Percentiles rank a stretch among this genome's conserved stretches.
Conservation (phyloP, 805 yeast species). For the Kodamaea kakaduensis region DNA sequence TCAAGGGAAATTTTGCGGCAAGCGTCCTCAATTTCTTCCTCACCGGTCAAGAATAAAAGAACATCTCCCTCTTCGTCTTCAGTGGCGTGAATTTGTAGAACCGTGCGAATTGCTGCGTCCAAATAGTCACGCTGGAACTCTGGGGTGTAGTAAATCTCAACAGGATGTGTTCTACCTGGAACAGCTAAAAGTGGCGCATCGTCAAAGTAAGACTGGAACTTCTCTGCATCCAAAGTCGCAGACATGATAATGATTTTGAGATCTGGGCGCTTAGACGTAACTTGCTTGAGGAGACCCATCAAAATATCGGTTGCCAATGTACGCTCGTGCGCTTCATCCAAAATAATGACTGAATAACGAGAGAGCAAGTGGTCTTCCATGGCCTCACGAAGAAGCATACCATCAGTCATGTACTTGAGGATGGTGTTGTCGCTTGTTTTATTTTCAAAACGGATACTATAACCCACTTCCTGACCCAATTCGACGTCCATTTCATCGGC, state of each 20-base stretch:
- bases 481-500: slow-evolving; percentile 96
- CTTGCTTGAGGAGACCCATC: slow-evolving; percentile 90
- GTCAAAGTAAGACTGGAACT: slow-evolving; percentile 84
- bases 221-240: slow-evolving; percentile 95
- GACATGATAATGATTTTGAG: slow-evolving; percentile 93
- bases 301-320: slow-evolving; percentile 94
- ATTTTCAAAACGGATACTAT: slow-evolving; percentile 90
- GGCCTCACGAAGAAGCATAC: slow-evolving; percentile 95
- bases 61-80: slow-evolving; percentile 86
- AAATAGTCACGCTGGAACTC: slow-evolving; percentile 93
- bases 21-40: slow-evolving; percentile 97
- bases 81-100: slow-evolving; percentile 93
- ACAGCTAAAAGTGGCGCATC: slow-evolving; percentile 93
- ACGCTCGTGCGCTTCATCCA: slow-evolving; percentile 98
- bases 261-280: slow-evolving; percentile 75
- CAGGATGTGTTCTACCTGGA: slow-evolving; percentile 98
- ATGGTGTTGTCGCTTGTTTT: slow-evolving; percentile 76
- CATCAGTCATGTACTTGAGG: slow-evolving; percentile 96
- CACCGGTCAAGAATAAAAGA: slow-evolving; percentile 85
- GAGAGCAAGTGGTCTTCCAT: slow-evolving; percentile 88
- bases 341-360: slow-evolving; percentile 81
- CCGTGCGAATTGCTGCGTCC: slow-evolving; percentile 94
- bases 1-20: slow-evolving; percentile 84
- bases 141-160: slow-evolving; percentile 94
- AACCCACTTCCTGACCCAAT: slow-evolving; percentile 93